Evolutionary conservation across 352 stramenopile genomes (phyloP), one percentile per base, ranked within the genome.

Genomic region (Albugo candida): DNA sequence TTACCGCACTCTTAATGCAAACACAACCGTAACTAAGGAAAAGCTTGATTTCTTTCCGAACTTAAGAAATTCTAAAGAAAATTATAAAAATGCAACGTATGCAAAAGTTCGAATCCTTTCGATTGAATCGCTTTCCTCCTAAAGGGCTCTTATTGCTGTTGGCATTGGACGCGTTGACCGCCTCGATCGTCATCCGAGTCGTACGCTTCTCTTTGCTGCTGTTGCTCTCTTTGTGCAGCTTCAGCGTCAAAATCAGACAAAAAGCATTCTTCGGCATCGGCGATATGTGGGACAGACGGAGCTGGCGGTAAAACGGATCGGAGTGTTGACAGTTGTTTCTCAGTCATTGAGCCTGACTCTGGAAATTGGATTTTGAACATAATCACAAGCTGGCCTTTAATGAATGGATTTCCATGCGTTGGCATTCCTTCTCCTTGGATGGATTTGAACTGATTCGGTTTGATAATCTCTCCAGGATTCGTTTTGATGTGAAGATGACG

Each of bases 351-450:
- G 35, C 62, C 84, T 62, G 76, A 85, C 47, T 96, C 84, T 21
- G 93, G 91, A 63, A 99, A 98, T 53, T 96, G 64, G 43, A 99
- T 83, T 60, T 94, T 93, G 67, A 98, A 98, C 36, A 96, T 59
- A 51, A 99, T 92, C 38, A 98, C 97, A 18, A 99, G 70, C 54
- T 96, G 85, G n/a, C 95, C 95, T 67, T 97, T 95, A 17, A 97
- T 85, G 59, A 98, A 99, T 20, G 92, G 92, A 66, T 98, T 97
- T 44, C 94, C 93, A 60, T 95, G 81, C 18, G 89, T 93, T 14
- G 95, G 95, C 95, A 99, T 99, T 43, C 95, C 95, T 58, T 99
- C 95, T 54, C 89, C 82, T 41, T 88, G 70, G 31, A 99, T 77
- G 16, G 88, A 70, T 67, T 97, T 96, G 53, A 97, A 83, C 65